A percentile compares a stretch with the other conserved stretches of the same genome.
These are phyloP conservation scores for Cryptosporidium andersoni DNA, from an alignment of 169 alveolate species.

Conservation along the genomic window DNA sequence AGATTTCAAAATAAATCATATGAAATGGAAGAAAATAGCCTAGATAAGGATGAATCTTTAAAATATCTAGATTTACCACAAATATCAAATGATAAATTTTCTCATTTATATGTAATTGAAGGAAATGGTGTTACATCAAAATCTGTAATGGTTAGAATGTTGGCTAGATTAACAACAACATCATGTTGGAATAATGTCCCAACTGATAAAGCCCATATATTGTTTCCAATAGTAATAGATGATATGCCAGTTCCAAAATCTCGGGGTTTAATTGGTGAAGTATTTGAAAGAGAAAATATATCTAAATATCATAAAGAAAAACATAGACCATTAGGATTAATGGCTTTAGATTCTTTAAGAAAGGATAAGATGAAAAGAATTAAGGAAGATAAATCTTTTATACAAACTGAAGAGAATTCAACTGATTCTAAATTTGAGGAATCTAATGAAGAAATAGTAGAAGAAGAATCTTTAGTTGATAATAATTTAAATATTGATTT, in stretches of 20 bases:
- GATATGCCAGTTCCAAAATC: neutral
- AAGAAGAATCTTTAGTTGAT: neutral
- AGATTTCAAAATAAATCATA: neutral
- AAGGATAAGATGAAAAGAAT: neutral
- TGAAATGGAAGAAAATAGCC: neutral
- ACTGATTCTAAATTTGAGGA: neutral
- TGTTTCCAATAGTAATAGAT: conserved; percentile 40
- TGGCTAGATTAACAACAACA: conserved; percentile 23
- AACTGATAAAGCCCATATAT: conserved; percentile 14
- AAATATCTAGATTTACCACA: neutral
- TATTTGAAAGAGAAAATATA: neutral
- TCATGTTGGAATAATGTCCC: conserved; percentile 61
- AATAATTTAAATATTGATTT: neutral
- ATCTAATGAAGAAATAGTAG: neutral
- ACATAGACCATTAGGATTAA: neutral
- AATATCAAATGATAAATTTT: conserved; percentile 3
- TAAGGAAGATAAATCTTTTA: neutral
- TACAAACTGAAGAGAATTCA: neutral
- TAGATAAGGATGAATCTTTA: neutral
- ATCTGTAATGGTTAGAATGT: neutral
- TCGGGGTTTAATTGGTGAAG: conserved; percentile 7
- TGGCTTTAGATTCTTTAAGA: no score
- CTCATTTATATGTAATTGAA: conserved; percentile 40
- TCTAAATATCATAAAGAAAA: neutral
- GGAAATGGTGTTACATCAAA: conserved; percentile 15